Evolutionary conservation across 2,329 filamentous ascomycete species (phyloP).

Genomic region (Cercospora brassicicola): DNA sequence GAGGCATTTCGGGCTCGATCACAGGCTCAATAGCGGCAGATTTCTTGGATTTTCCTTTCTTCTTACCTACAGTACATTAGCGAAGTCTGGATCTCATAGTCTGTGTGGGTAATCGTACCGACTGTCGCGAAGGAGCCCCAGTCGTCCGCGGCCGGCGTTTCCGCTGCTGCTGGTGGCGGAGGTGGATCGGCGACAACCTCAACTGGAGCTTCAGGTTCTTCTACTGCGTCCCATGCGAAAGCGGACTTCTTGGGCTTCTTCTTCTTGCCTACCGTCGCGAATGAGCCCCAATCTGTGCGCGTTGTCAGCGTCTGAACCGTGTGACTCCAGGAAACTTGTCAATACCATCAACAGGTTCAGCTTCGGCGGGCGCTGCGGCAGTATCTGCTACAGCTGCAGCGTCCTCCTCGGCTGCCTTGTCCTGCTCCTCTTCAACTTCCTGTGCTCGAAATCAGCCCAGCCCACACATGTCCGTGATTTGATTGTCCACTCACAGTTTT

Average conservation of each 20-base stretch:
- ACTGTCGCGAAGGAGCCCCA: slow-evolving; percentile 35
- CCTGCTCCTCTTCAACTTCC: slow-evolving; percentile 43
- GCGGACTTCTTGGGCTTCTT: slow-evolving; percentile 33
- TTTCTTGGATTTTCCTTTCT: slow-evolving; percentile 44
- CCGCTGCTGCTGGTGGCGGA: slow-evolving; percentile 12
- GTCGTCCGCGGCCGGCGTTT: slow-evolving; percentile 27
- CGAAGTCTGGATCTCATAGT: not conserved
- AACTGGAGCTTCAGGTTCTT: slow-evolving; percentile 18
- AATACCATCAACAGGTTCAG: slow-evolving; percentile 32
- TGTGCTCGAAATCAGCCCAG: slow-evolving; percentile 23
- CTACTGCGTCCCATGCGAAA: slow-evolving; percentile 24
- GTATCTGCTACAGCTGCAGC: slow-evolving; percentile 35
- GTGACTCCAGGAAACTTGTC: not conserved
- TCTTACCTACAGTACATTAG: slow-evolving; percentile 10
- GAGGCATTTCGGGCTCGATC: slow-evolving; percentile 41
- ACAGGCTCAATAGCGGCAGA: slow-evolving; percentile 28
- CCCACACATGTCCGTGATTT: slow-evolving; percentile 33
- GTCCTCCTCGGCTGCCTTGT: slow-evolving; percentile 39
- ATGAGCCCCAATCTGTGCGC: slow-evolving; percentile 41
- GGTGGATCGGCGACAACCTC: not conserved
- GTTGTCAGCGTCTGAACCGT: not conserved
- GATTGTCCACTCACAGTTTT: slow-evolving; percentile 32
- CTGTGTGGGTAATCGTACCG: slow-evolving; percentile 43
- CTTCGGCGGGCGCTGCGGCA: slow-evolving; percentile 31
- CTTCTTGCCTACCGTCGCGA: slow-evolving; percentile 41